Conservation (phyloP, 148 eudicot genomes). For the Vaccinium corymbosum region DNA sequence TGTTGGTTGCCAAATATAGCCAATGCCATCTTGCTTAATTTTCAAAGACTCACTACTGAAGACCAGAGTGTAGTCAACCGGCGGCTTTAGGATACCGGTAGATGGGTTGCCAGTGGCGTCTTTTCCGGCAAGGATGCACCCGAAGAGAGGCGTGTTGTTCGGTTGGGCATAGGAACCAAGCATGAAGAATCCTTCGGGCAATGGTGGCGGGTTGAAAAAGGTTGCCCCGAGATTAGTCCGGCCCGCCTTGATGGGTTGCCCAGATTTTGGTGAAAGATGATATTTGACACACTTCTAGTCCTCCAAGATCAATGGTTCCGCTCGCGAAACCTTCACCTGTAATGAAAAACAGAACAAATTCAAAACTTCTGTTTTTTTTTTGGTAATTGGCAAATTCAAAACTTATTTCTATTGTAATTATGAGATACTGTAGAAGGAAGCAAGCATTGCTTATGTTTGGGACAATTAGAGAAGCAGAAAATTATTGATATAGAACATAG, state of each 20-base stretch:
- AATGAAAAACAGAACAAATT: neutral
- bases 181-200: constrained; percentile 28
- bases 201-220: constrained; percentile 25
- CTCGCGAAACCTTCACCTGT: constrained; percentile 31
- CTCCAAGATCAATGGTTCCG: constrained; percentile 32
- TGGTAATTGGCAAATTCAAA: too few species aligned
- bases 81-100: constrained; percentile 13
- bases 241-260: constrained; percentile 25
- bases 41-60: constrained; percentile 25
- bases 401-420: too few species aligned
- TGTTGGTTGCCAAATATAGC: constrained; percentile 33
- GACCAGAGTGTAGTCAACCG: constrained; percentile 27
- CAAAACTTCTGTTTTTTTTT: neutral
- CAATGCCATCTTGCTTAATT: constrained; percentile 19
- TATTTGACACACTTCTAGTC: constrained; percentile 25
- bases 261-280: constrained; percentile 27
- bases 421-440: neutral
- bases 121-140: constrained; percentile 29
- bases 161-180: constrained; percentile 29
- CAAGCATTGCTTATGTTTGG: neutral
- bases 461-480: neutral
- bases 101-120: constrained; percentile 13
- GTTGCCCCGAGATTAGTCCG: constrained; percentile 26
- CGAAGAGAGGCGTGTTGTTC: constrained; percentile 25
- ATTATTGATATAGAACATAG: neutral